Conservation (phyloP, 2,329 filamentous ascomycete species). For the Calonectria pseudoreteaudii region DNA sequence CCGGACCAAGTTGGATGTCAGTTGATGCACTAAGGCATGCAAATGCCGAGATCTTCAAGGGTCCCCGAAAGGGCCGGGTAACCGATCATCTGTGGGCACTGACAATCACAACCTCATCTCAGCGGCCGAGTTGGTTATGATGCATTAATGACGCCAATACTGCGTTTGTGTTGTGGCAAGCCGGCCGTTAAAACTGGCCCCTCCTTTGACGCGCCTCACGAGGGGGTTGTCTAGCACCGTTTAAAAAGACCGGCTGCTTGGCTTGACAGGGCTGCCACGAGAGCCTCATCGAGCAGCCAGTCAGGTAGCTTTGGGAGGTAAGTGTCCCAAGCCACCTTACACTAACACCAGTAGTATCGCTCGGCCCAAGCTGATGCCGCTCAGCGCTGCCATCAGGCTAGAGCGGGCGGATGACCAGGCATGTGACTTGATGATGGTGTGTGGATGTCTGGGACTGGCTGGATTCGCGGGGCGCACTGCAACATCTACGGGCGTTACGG, state of each 20-base stretch:
- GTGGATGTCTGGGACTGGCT: constrained; percentile 34
- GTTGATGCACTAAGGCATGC: background rate
- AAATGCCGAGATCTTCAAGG: constrained; percentile 21
- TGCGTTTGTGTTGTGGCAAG: constrained; percentile 12
- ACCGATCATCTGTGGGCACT: constrained; percentile 5
- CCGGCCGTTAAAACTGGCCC: background rate
- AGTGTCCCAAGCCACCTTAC: constrained; percentile 15
- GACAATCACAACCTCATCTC: background rate
- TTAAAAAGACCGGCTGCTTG: constrained; percentile 10
- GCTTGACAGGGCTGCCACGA: constrained; percentile 19
- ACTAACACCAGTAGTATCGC: constrained; percentile 25
- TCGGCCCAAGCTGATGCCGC: constrained; percentile 7
- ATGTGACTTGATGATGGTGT: constrained; percentile 36
- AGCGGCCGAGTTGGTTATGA: background rate
- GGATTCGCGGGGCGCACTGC: constrained; percentile 28
- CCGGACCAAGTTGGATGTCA: background rate
- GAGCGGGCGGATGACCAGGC: constrained; percentile 27
- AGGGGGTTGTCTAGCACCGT: constrained; percentile 18
- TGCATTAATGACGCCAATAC: constrained; percentile 29
- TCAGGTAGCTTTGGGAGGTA: constrained; percentile 5
- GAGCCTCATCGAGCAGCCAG: constrained; percentile 30
- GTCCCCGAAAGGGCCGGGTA: constrained; percentile 1
- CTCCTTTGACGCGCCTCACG: constrained; percentile 21
- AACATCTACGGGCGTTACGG: constrained; percentile 27
- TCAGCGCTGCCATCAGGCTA: constrained; percentile 17